A percentile compares a stretch with the other conserved stretches of the same genome.
phyloP scores from a whole-genome alignment of 129 eudicot genomes.

The Saposhnikovia divaricata region DNA sequence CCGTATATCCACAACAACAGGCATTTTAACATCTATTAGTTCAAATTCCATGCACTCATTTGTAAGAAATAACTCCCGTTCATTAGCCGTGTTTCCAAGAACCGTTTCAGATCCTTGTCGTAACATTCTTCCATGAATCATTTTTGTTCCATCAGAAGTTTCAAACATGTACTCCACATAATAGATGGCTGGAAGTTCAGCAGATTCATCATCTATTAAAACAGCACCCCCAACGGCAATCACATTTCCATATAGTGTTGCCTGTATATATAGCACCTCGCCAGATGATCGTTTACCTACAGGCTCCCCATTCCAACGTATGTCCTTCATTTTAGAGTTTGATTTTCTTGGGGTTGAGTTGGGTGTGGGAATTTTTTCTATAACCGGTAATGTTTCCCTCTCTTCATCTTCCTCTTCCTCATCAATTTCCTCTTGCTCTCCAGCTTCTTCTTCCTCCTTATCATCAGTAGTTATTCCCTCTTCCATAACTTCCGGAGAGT shows the following conservation, averaged over 20 bases:
- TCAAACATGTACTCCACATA: slow-evolving; percentile 86
- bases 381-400: slow-evolving; percentile 3
- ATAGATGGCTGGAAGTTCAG: slow-evolving; percentile 39
- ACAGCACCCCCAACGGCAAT: slow-evolving; percentile 66
- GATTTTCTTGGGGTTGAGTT: slow-evolving; percentile 20
- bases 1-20: slow-evolving; percentile 40
- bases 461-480: slow-evolving; percentile 40
- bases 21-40: slow-evolving; percentile 43
- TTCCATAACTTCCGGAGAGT: slow-evolving; percentile 55
- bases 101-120: slow-evolving; percentile 65
- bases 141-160: slow-evolving; percentile 42
- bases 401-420: slow-evolving; percentile 52
- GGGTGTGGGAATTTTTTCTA: slow-evolving; percentile 15
- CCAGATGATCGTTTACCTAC: slow-evolving; percentile 40
- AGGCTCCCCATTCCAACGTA: slow-evolving; percentile 64
- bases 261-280: slow-evolving; percentile 46
- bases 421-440: slow-evolving; percentile 57
- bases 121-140: slow-evolving; percentile 71
- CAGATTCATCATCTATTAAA: slow-evolving; percentile 39
- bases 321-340: slow-evolving; percentile 23
- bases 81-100: slow-evolving; percentile 72
- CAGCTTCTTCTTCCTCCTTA: slow-evolving; percentile 45
- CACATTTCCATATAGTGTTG: slow-evolving; percentile 43
- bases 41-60: slow-evolving; percentile 68
- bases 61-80: slow-evolving; percentile 77